Evolutionary conservation across 164 flowering plant species (phyloP).

Genomic region (Malania oleifera): DNA sequence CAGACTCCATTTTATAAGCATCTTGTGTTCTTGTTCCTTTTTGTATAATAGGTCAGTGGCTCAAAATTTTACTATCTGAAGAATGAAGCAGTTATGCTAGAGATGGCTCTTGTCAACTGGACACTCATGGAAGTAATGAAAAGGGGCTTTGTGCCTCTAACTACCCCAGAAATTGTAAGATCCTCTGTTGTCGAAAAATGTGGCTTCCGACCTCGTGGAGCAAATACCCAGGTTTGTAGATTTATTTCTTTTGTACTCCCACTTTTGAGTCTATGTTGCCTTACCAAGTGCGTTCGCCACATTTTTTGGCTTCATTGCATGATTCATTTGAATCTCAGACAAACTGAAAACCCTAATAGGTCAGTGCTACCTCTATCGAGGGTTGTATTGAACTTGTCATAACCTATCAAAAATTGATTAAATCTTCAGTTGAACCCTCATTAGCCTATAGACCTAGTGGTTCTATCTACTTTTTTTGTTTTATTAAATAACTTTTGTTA

Average conservation of each 20-base stretch:
- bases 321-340: neutral
- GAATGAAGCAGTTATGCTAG: slow-evolving; percentile 90
- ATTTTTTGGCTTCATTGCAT: no score
- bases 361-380: no score
- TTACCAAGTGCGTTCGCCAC: neutral
- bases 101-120: slow-evolving; percentile 90
- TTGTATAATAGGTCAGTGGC: slow-evolving; percentile 82
- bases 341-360: neutral
- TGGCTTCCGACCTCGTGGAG: slow-evolving; percentile 97
- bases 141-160: slow-evolving; percentile 74
- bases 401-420: no score
- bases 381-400: no score
- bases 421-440: no score
- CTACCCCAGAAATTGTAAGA: slow-evolving; percentile 88
- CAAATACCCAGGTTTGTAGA: slow-evolving; percentile 75
- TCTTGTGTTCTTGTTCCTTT: neutral
- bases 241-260: neutral
- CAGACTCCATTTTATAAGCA: no score
- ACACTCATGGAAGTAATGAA: slow-evolving; percentile 77
- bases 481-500: no score
- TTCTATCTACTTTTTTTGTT: no score
- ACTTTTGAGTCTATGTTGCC: neutral
- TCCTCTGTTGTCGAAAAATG: slow-evolving; percentile 88
- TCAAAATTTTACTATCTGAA: slow-evolving; percentile 94
- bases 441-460: no score